Conservation (phyloP, 257 asterid genomes). For the Cinchona pubescens region DNA sequence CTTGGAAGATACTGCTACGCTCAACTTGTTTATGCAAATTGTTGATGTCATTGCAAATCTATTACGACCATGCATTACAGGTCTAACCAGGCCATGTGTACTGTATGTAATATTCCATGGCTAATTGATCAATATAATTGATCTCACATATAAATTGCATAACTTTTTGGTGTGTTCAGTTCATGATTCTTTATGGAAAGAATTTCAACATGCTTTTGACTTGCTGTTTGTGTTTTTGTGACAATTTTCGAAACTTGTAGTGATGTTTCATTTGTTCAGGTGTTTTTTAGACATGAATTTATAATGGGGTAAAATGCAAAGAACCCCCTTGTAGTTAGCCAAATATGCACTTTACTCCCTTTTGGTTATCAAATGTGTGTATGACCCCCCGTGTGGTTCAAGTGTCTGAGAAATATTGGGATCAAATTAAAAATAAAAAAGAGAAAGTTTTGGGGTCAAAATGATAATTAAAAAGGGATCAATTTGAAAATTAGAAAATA, state of each 20-base stretch:
- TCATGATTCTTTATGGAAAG: background rate
- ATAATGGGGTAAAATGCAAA: too few relatives aligned
- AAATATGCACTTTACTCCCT: too few relatives aligned
- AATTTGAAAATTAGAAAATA: too few relatives aligned
- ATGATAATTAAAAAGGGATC: too few relatives aligned
- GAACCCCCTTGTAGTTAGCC: too few relatives aligned
- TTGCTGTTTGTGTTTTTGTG: background rate
- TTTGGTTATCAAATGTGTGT: too few relatives aligned
- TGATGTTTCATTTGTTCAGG: background rate
- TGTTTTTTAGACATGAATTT: background rate
- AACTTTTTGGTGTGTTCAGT: background rate
- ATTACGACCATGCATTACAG: background rate
- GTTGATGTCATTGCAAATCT: background rate
- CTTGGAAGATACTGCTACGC: background rate
- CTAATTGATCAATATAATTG: background rate
- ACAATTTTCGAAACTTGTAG: background rate
- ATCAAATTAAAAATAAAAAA: too few relatives aligned
- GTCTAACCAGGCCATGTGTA: background rate
- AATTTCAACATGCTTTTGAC: background rate
- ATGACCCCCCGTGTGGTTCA: too few relatives aligned
- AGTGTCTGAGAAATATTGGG: too few relatives aligned
- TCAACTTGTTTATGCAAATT: background rate
- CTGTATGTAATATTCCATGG: background rate
- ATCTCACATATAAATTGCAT: background rate
- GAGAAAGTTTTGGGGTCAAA: too few relatives aligned